A percentile compares a stretch with the other conserved stretches of the same genome.
Conservation (phyloP, 2,329 filamentous ascomycete species). For the Xenosphaeropsis pyriputrescens region DNA sequence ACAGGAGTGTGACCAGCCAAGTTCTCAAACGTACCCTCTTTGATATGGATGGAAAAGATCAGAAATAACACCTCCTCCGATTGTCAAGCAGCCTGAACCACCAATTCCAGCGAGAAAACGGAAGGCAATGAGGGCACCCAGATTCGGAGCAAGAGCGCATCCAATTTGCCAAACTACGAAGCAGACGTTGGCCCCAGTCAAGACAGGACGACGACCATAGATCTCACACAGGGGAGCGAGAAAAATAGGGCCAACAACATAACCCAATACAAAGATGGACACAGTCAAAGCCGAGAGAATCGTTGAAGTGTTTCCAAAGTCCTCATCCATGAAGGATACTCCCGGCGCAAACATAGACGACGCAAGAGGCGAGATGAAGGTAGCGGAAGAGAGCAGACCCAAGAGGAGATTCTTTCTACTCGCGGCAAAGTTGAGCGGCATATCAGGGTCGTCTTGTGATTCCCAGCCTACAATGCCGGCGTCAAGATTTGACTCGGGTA, state of each 20-base stretch:
- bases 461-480: slow-evolving; percentile 46
- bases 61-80: slow-evolving; percentile 25
- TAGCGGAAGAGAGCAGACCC: slow-evolving; percentile 17
- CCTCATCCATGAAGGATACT: slow-evolving; percentile 14
- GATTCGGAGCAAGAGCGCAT: slow-evolving; percentile 41
- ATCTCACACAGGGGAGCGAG: slow-evolving; percentile 47
- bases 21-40: slow-evolving; percentile 8
- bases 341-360: slow-evolving; percentile 30
- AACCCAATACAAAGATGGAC: slow-evolving; percentile 43
- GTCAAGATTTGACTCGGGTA: slow-evolving; percentile 34
- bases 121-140: slow-evolving; percentile 27
- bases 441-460: slow-evolving; percentile 36
- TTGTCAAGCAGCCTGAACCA: slow-evolving; percentile 27
- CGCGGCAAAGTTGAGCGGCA: slow-evolving; percentile 36
- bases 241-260: slow-evolving; percentile 40
- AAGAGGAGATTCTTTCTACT: slow-evolving; percentile 16
- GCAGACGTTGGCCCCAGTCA: slow-evolving; percentile 39
- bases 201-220: slow-evolving; percentile 43
- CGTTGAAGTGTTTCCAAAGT: slow-evolving; percentile 10
- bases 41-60: slow-evolving; percentile 21
- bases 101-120: slow-evolving; percentile 31
- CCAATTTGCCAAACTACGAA: slow-evolving; percentile 51
- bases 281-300: slow-evolving; percentile 11
- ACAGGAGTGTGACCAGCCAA: no score
- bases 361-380: slow-evolving; percentile 16